Evolutionary conservation across 179 eudicot genomes (phyloP).

Genomic region (Camellia oleifera): DNA sequence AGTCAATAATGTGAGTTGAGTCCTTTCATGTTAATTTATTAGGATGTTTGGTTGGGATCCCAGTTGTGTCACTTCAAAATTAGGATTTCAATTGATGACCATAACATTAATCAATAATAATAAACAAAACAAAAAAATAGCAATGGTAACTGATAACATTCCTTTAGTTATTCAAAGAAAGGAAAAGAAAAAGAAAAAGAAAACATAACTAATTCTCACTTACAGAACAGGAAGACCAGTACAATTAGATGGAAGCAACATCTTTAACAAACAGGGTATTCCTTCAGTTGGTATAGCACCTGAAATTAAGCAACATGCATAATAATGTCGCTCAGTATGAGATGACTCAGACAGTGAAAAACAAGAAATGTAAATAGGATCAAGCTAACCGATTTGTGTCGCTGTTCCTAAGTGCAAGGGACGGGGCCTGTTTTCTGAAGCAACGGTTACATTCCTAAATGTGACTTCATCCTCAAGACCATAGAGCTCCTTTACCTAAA

Average conservation of each 20-base stretch:
- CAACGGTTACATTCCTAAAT: slow-evolving; percentile 81
- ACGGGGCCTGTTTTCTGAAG: slow-evolving; percentile 81
- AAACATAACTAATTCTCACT: slow-evolving; percentile 33
- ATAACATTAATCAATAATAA: no score
- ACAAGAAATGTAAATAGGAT: no score
- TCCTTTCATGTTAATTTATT: no score
- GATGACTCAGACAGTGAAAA: no score
- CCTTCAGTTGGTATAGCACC: slow-evolving; percentile 99
- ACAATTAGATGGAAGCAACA: slow-evolving; percentile 82
- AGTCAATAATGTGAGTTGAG: no score
- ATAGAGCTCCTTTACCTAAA: slow-evolving; percentile 90
- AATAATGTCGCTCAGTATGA: no score
- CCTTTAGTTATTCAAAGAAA: neutral
- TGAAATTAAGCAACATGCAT: slow-evolving; percentile 23
- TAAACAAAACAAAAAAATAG: no score
- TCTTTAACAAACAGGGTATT: slow-evolving; percentile 85
- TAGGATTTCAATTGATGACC: neutral
- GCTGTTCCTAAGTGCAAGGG: slow-evolving; percentile 84
- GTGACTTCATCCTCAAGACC: slow-evolving; percentile 73
- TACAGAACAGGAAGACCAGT: slow-evolving; percentile 82
- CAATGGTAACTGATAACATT: neutral
- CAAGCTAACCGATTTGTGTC: no score
- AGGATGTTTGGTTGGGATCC: no score
- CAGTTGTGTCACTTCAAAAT: no score
- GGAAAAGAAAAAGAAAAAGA: neutral